phyloP scores from a whole-genome alignment of 345 rosid genomes.

The Syzygium aqueum region DNA sequence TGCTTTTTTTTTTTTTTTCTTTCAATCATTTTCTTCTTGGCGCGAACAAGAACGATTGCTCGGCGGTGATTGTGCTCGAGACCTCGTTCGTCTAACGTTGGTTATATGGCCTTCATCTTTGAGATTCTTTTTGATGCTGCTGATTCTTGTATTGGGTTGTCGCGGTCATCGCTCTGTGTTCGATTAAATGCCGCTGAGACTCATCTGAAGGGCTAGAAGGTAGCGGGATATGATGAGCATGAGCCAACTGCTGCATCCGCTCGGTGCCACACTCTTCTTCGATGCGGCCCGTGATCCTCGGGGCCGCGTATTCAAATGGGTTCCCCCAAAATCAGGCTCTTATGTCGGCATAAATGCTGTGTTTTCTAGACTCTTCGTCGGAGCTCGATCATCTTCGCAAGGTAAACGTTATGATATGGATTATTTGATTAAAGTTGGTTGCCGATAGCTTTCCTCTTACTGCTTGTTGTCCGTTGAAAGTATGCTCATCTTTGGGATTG shows the following conservation, averaged over 20 bases:
- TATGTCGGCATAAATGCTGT: not conserved
- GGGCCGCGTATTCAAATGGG: constrained; percentile 1
- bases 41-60: not conserved
- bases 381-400: constrained; percentile 13
- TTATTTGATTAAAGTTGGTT: not conserved
- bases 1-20: too few species aligned
- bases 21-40: not conserved
- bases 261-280: constrained; percentile 1
- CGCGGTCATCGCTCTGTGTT: not conserved
- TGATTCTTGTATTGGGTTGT: not conserved
- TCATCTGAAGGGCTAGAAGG: not conserved
- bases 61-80: not conserved
- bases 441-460: not conserved
- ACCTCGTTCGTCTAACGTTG: not conserved
- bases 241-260: constrained; percentile 14
- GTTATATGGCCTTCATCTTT: not conserved
- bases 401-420: constrained; percentile 10
- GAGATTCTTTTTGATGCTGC: not conserved
- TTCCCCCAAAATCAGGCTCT: constrained; percentile 5
- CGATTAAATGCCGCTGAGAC: not conserved
- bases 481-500: not conserved
- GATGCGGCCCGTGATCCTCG: constrained; percentile 3
- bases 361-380: not conserved
- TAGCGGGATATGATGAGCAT: constrained; percentile 9
- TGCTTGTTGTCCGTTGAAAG: not conserved